Percentiles rank a stretch among this genome's conserved stretches.
These are phyloP conservation scores for Phyllachora maydis DNA, from an alignment of 2,329 filamentous ascomycete genomes.

Conservation along the genomic window DNA sequence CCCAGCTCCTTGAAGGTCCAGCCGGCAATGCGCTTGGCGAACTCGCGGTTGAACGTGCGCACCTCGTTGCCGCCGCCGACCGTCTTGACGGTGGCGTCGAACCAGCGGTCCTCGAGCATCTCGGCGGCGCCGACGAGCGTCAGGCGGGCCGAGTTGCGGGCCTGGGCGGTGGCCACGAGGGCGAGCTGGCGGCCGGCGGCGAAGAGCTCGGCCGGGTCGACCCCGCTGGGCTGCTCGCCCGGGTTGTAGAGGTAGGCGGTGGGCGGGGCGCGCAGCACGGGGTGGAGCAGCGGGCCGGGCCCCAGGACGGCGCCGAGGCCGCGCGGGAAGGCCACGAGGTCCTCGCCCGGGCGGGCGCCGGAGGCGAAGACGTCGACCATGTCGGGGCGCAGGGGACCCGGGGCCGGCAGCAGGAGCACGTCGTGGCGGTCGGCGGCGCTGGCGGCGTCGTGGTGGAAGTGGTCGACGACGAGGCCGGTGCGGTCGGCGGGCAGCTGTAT, in stretches of 20 bases:
- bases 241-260: constrained; percentile 90
- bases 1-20: constrained; percentile 95
- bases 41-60: constrained; percentile 61
- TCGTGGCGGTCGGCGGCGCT: constrained; percentile 72
- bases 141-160: constrained; percentile 81
- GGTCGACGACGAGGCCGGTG: constrained; percentile 71
- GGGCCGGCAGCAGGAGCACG: constrained; percentile 59
- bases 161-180: constrained; percentile 73
- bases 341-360: constrained; percentile 24
- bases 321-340: constrained; percentile 65
- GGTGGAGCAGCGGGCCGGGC: constrained; percentile 53
- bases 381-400: constrained; percentile 41
- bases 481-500: constrained; percentile 74
- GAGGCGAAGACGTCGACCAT: constrained; percentile 62
- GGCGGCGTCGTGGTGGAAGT: constrained; percentile 76
- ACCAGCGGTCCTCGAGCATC: constrained; percentile 76
- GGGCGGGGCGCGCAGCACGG: constrained; percentile 60
- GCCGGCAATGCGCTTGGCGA: constrained; percentile 66
- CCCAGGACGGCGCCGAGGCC: constrained; percentile 69
- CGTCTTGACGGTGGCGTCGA: constrained; percentile 58
- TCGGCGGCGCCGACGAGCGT: constrained; percentile 72
- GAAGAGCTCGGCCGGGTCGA: constrained; percentile 76
- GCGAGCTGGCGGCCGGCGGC: constrained; percentile 67
- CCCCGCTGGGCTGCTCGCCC: constrained; percentile 54
- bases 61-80: constrained; percentile 23